These are phyloP conservation scores for Colletotrichum scovillei DNA, from an alignment of 2,329 filamentous ascomycete species.

Conservation along the genomic window DNA sequence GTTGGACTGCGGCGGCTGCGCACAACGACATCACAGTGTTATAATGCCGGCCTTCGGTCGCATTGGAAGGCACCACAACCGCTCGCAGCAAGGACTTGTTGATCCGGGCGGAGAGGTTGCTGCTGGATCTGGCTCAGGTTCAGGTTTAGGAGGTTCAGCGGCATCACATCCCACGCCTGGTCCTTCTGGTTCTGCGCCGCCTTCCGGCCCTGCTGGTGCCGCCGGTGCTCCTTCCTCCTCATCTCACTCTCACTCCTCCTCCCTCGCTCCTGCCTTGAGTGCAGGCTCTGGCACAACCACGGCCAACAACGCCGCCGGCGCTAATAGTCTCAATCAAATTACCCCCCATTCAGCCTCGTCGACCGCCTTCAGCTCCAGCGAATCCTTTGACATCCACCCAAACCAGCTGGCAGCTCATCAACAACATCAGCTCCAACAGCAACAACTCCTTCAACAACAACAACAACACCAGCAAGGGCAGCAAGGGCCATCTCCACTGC, in stretches of 20 bases:
- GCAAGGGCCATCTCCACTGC: conserved; percentile 41
- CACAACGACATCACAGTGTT: conserved; percentile 25
- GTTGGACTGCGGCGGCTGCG: conserved; percentile 25
- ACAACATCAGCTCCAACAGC: conserved; percentile 39
- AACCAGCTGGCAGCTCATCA: conserved; percentile 43
- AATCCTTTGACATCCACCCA: conserved; percentile 54
- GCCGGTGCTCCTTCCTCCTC: conserved; percentile 35
- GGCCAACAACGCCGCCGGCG: conserved; percentile 37
- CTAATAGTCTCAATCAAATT: conserved; percentile 39
- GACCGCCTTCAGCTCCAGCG: conserved; percentile 57
- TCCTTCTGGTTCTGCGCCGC: conserved; percentile 25
- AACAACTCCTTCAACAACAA: conserved; percentile 44
- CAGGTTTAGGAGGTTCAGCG: conserved; percentile 25
- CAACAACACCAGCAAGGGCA: conserved; percentile 45
- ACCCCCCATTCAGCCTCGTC: conserved; percentile 60
- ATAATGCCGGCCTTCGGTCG: conserved; percentile 67
- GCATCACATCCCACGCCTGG: conserved; percentile 32
- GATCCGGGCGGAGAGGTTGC: conserved; percentile 52
- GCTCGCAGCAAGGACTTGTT: conserved; percentile 66
- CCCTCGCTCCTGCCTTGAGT: conserved; percentile 24
- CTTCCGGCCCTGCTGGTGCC: conserved; percentile 21
- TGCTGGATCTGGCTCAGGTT: conserved; percentile 1
- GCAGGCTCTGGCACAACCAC: conserved; percentile 38
- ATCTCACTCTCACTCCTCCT: conserved; percentile 9
- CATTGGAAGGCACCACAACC: conserved; percentile 66